A percentile compares a stretch with the other conserved stretches of the same genome.
Evolutionary conservation across 1,139 yeast genomes (phyloP).

Genomic region (Kurtzmaniella quercitrusa): DNA sequence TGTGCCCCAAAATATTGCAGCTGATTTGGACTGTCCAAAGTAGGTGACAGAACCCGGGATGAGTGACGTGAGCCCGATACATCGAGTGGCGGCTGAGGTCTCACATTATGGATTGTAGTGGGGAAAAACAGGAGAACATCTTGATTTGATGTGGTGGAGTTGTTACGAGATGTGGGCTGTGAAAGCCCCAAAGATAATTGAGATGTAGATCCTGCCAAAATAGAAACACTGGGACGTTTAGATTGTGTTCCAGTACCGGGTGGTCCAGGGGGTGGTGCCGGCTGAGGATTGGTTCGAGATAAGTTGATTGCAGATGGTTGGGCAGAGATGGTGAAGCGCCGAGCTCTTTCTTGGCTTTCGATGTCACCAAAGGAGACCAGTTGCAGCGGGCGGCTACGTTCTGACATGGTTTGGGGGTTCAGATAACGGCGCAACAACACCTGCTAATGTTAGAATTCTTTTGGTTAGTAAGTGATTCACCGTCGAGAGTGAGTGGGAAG

Average conservation of each 20-base stretch:
- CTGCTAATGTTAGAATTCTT: neutral
- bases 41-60: constrained; percentile 13
- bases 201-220: neutral
- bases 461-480: too few relatives aligned
- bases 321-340: constrained; percentile 45
- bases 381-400: constrained; percentile 10
- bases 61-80: constrained; percentile 5
- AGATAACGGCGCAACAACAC: neutral
- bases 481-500: neutral
- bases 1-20: neutral
- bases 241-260: neutral
- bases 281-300: constrained; percentile 3
- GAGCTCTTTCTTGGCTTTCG: constrained; percentile 35
- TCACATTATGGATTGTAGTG: constrained; percentile 2
- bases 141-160: constrained; percentile 9
- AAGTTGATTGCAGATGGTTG: constrained; percentile 34
- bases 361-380: constrained; percentile 40
- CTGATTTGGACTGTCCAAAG: constrained; percentile 8
- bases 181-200: constrained; percentile 1
- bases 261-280: neutral
- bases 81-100: neutral
- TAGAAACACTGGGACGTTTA: neutral
- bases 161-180: constrained; percentile 12
- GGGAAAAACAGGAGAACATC: constrained; percentile 7
- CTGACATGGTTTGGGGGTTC: constrained; percentile 3